phyloP scores from a whole-genome alignment of 2,329 filamentous ascomycete species.

The Arthrobotrys pseudoclavata region DNA sequence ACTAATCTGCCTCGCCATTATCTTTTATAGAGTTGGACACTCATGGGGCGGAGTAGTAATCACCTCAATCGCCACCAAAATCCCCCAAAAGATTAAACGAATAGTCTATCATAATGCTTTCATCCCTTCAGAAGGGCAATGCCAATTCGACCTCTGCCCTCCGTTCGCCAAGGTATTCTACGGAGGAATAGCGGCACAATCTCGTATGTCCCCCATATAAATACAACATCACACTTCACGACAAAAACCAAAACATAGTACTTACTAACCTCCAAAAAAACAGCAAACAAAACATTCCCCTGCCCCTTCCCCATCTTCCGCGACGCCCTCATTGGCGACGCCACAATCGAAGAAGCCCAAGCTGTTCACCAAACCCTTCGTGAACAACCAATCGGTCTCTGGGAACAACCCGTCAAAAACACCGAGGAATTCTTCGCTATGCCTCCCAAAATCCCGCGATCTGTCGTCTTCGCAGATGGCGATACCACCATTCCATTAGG shows the following conservation, averaged over 20 bases:
- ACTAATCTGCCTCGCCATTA: background rate
- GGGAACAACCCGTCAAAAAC: slow-evolving; percentile 33
- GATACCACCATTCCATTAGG: slow-evolving; percentile 38
- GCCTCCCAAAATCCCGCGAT: slow-evolving; percentile 45
- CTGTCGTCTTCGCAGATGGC: slow-evolving; percentile 29
- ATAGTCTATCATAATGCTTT: slow-evolving; percentile 52
- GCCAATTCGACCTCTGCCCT: slow-evolving; percentile 28
- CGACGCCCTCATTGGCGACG: slow-evolving; percentile 43
- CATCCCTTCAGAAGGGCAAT: slow-evolving; percentile 33
- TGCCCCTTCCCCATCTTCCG: slow-evolving; percentile 46
- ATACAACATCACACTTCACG: no score
- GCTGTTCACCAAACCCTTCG: slow-evolving; percentile 26
- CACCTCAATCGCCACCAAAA: slow-evolving; percentile 37
- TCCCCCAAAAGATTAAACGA: slow-evolving; percentile 44
- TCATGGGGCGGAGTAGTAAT: slow-evolving; percentile 51
- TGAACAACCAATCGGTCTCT: slow-evolving; percentile 30
- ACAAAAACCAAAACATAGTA: no score
- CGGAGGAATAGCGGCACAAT: slow-evolving; percentile 11
- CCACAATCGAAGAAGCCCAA: slow-evolving; percentile 10
- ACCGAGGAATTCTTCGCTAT: slow-evolving; percentile 23
- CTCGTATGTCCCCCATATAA: slow-evolving; percentile 10
- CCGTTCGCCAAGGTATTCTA: slow-evolving; percentile 28
- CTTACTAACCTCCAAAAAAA: background rate
- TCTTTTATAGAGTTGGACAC: slow-evolving; percentile 37
- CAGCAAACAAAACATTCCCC: slow-evolving; percentile 36